phyloP scores from a whole-genome alignment of 2,329 filamentous ascomycete genomes.

The Penicillium sp. region DNA sequence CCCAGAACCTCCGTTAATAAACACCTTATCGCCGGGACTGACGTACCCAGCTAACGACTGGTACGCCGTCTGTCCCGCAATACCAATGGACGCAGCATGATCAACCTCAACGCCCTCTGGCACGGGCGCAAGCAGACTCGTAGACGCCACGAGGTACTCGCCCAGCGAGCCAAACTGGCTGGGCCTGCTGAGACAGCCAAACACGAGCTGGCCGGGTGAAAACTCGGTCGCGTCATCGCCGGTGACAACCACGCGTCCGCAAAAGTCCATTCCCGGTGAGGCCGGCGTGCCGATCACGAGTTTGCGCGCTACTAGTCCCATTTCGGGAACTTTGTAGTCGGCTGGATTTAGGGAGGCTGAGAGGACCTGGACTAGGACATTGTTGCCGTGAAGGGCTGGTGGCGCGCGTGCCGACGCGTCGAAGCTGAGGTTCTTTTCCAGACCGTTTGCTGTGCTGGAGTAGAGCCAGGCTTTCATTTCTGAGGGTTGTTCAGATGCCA shows the following conservation, averaged over 20 bases:
- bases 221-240: conserved; percentile 24
- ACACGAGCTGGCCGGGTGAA: conserved; percentile 38
- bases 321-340: conserved; percentile 54
- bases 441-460: conserved; percentile 35
- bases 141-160: conserved; percentile 35
- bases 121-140: conserved; percentile 29
- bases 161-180: conserved; percentile 36
- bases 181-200: conserved; percentile 31
- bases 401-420: conserved; percentile 38
- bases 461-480: conserved; percentile 54
- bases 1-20: conserved; percentile 57
- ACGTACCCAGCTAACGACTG: conserved; percentile 40
- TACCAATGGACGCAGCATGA: conserved; percentile 34
- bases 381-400: conserved; percentile 30
- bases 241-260: conserved; percentile 34
- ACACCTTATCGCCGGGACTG: conserved; percentile 45
- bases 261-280: conserved; percentile 43
- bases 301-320: conserved; percentile 34
- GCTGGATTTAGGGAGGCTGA: conserved; percentile 50
- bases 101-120: conserved; percentile 38
- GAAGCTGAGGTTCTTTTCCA: conserved; percentile 49
- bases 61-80: conserved; percentile 41
- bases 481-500: conserved; percentile 15
- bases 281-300: conserved; percentile 32
- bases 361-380: conserved; percentile 48